A percentile compares a stretch with the other conserved stretches of the same genome.
Conservation (phyloP, 179 eudicot genomes). For the Amaranthus tricolor region DNA sequence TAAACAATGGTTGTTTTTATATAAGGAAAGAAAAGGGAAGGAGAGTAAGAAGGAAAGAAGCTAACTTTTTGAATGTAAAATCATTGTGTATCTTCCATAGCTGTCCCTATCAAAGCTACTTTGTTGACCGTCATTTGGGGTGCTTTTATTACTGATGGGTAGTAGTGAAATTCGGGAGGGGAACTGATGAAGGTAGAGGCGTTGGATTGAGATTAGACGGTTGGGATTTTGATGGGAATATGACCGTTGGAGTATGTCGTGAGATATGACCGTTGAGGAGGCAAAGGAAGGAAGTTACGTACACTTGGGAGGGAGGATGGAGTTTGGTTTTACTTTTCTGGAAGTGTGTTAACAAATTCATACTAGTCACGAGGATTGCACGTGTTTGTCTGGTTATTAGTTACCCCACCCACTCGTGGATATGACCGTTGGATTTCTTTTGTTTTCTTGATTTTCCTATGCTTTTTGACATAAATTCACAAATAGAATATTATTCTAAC, state of each 20-base stretch:
- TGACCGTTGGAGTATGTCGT: slow-evolving; percentile 62
- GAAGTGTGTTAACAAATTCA: slow-evolving; percentile 8
- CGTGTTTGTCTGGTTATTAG: slow-evolving; percentile 40
- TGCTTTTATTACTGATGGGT: slow-evolving; percentile 18
- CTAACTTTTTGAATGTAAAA: slow-evolving; percentile 3
- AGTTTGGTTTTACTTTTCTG: slow-evolving; percentile 9
- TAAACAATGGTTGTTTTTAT: slow-evolving; percentile 32
- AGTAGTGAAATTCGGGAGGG: slow-evolving; percentile 14
- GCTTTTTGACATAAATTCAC: neutral
- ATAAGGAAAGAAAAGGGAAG: slow-evolving; percentile 15
- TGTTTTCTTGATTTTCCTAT: neutral
- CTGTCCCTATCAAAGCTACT: slow-evolving; percentile 40
- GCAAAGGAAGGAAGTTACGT: slow-evolving; percentile 29
- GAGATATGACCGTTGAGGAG: slow-evolving; percentile 65
- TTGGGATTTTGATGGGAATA: slow-evolving; percentile 28
- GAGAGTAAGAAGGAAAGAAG: slow-evolving; percentile 1
- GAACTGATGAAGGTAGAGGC: slow-evolving; percentile 17
- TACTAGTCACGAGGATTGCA: slow-evolving; percentile 35
- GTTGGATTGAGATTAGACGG: slow-evolving; percentile 58
- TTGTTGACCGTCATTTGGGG: slow-evolving; percentile 26
- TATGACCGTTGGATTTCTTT: slow-evolving; percentile 57
- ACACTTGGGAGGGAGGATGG: slow-evolving; percentile 13
- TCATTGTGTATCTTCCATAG: slow-evolving; percentile 17
- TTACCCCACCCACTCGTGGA: slow-evolving; percentile 11
- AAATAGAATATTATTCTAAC: too few species aligned